phyloP scores from a whole-genome alignment of 2,329 filamentous ascomycete genomes.

The Aplosporella prunicola region DNA sequence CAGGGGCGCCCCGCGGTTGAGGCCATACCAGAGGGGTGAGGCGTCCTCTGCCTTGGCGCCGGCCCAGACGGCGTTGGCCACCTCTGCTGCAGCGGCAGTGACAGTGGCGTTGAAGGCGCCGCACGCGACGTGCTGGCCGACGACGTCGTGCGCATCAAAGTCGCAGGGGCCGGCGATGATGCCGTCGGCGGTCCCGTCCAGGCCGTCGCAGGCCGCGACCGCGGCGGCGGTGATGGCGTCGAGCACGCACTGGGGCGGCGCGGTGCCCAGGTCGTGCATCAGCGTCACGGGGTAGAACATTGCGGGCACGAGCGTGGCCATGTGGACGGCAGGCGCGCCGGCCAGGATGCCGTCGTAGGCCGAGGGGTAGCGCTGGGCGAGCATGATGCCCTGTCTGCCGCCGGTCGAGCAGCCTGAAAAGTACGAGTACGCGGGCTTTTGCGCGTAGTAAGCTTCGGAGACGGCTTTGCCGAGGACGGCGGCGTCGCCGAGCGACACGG shows the following conservation, averaged over 20 bases:
- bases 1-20: conserved; percentile 19
- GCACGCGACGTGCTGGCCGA: conserved; percentile 20
- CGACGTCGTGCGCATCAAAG: conserved; percentile 12
- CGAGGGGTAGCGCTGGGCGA: conserved; percentile 29
- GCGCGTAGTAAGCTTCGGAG: conserved; percentile 11
- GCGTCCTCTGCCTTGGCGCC: conserved; percentile 19
- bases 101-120: conserved; percentile 16
- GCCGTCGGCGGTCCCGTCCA: conserved; percentile 13
- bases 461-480: conserved; percentile 14
- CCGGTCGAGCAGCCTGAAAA: conserved; percentile 31
- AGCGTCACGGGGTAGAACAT: conserved; percentile 22
- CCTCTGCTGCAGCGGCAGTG: conserved; percentile 20
- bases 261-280: conserved; percentile 23
- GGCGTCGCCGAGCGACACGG: conserved; percentile 9
- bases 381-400: conserved; percentile 29
- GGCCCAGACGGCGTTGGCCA: conserved; percentile 24
- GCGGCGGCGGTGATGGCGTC: conserved; percentile 12
- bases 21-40: conserved; percentile 25
- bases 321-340: conserved; percentile 31
- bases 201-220: conserved; percentile 9
- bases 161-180: conserved; percentile 1
- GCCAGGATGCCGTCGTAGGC: conserved; percentile 34
- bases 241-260: conserved; percentile 12
- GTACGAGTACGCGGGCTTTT: conserved; percentile 26
- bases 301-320: conserved; percentile 16